A percentile compares a stretch with the other conserved stretches of the same genome.
These are phyloP conservation scores for Starmerella roubikii DNA, from an alignment of 805 yeast genomes.

Conservation along the genomic window DNA sequence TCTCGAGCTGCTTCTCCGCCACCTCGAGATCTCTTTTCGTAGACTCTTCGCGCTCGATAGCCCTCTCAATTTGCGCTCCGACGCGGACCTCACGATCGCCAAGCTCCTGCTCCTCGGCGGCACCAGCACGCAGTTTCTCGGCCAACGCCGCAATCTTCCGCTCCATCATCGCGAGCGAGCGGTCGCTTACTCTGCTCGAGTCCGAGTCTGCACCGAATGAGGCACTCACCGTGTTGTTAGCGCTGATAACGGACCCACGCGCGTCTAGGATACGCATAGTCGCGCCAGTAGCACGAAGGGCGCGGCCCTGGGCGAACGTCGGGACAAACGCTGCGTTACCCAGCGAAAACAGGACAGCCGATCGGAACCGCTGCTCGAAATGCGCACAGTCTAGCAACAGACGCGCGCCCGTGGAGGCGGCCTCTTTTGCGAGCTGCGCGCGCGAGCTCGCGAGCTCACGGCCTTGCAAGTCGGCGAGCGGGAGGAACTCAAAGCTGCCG, in stretches of 20 bases:
- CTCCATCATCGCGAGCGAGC: constrained; percentile 14
- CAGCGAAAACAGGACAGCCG: constrained; percentile 68
- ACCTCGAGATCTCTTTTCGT: constrained; percentile 5
- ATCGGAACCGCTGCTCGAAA: constrained; percentile 52
- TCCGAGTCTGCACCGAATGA: constrained; percentile 24
- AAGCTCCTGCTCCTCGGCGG: constrained; percentile 25
- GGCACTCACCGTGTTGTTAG: constrained; percentile 86
- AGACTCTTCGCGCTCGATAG: background rate
- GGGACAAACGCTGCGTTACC: constrained; percentile 73
- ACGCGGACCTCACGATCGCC: constrained; percentile 26
- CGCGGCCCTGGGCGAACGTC: constrained; percentile 49
- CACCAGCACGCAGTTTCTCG: constrained; percentile 22
- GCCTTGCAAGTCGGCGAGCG: constrained; percentile 61
- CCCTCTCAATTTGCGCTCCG: constrained; percentile 3
- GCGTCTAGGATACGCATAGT: constrained; percentile 61
- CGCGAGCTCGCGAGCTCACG: constrained; percentile 29
- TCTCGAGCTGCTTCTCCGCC: constrained; percentile 6
- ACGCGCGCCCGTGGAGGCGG: constrained; percentile 33
- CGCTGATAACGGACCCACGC: constrained; percentile 74
- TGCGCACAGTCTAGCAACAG: constrained; percentile 66
- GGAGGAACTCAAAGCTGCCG: constrained; percentile 79
- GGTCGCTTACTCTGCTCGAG: constrained; percentile 7
- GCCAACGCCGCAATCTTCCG: constrained; percentile 11
- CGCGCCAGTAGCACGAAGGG: constrained; percentile 53
- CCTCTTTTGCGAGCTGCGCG: constrained; percentile 22